Evolutionary conservation across 1,139 yeast species (phyloP), one percentile per base, ranked within the genome.

Genomic region (Pichia inconspicua): DNA sequence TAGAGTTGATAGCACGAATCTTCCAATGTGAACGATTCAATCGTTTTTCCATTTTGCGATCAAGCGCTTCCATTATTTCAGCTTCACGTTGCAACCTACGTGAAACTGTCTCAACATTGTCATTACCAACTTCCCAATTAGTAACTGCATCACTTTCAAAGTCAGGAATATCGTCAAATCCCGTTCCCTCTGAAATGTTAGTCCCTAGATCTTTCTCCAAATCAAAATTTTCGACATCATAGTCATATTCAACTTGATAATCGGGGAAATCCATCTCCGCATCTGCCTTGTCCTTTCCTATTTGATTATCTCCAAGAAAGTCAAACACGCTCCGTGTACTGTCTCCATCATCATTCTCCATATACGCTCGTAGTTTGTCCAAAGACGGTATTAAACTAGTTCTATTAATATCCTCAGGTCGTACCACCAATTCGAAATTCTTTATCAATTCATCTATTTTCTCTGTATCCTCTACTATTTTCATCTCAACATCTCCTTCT

Each of bases 211-310:
- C 40, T 5, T 38, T 42, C 22, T 38, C 35, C 14, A 48, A 15
- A 19, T 42, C 55, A 25, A 57, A 49, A 32, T 50, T 45, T n/a
- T 44, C 66, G 34, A 50, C 44, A 28, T 50, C 49, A 17, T 50
- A 49, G 35, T 45, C 48, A 30, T 43, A 41, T 12, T 50, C 45
- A 17, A 47, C 48, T 12, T 42, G 36, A 25, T 38, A 46, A 9
- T 46, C 41, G 0, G 47, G 49, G 5, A 42, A 30, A 12, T 36
- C 37, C 34, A 30, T 30, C 4, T 30, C 34, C 34, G 34, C 6
- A 2, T 10, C n/a, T 10, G 14, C 34, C 14, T 5, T 11, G 12
- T 12, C 30, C 6, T 27, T 27, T 27, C 10, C 14, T 27, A 25
- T 12, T 19, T 22, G 15, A 7, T 11, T 10, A 25, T 15, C 12